Evolutionary conservation across 2,329 filamentous ascomycete genomes (phyloP).

Genomic region (Daldinia sp.): DNA sequence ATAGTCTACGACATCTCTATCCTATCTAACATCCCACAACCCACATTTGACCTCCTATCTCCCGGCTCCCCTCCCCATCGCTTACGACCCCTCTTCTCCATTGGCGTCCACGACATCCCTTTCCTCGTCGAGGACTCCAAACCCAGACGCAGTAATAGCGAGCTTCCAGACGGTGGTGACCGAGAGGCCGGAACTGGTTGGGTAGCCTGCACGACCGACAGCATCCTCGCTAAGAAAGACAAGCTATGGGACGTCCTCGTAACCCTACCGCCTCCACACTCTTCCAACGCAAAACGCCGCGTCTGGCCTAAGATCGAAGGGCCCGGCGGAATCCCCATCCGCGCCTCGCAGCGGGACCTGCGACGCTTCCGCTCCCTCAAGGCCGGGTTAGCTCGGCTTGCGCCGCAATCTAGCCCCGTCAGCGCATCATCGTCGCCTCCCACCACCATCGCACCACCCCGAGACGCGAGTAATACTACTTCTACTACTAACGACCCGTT

Average conservation of each 20-base stretch:
- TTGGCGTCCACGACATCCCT: constrained; percentile 93
- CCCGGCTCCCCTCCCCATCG: constrained; percentile 71
- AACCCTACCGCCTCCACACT: constrained; percentile 76
- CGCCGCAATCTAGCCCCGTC: constrained; percentile 38
- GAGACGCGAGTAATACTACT: constrained; percentile 14
- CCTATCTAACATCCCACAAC: constrained; percentile 85
- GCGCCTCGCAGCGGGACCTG: constrained; percentile 90
- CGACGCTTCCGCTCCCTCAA: constrained; percentile 80
- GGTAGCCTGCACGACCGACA: constrained; percentile 96
- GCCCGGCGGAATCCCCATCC: constrained; percentile 73
- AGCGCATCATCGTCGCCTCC: constrained; percentile 39
- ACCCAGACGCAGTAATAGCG: constrained; percentile 54
- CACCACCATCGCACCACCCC: constrained; percentile 43
- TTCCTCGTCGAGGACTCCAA: constrained; percentile 75
- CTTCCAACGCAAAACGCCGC: constrained; percentile 68
- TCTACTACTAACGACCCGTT: constrained; percentile 36
- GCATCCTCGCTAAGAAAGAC: constrained; percentile 87
- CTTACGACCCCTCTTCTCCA: constrained; percentile 86
- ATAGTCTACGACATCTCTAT: constrained; percentile 94
- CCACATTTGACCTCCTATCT: constrained; percentile 77
- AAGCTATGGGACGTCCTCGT: constrained; percentile 91
- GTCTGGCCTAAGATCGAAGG: constrained; percentile 82
- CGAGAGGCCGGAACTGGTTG: constrained; percentile 74
- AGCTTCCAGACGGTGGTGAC: constrained; percentile 51
- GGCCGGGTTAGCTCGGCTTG: constrained; percentile 68